A percentile compares a stretch with the other conserved stretches of the same genome.
Conservation (phyloP, 2,329 filamentous ascomycete genomes). For the Fusarium oligoseptatum region DNA sequence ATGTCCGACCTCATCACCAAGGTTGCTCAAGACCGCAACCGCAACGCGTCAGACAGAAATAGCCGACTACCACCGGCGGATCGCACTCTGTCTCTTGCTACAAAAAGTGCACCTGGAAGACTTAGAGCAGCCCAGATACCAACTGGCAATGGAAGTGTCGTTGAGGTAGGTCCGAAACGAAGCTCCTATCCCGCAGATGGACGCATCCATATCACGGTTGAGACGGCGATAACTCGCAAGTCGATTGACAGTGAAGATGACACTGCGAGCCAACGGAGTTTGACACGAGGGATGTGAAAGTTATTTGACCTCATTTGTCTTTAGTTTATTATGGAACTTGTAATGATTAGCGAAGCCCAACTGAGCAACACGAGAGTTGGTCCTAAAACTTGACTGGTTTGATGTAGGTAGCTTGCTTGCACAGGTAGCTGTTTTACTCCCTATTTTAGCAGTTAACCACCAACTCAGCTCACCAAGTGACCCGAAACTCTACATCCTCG, state of each 20-base stretch:
- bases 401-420: not conserved
- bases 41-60: not conserved
- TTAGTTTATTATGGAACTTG: not conserved
- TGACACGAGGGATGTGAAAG: not conserved
- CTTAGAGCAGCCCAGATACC: not conserved
- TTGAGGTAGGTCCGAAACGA: not conserved
- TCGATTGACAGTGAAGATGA: not conserved
- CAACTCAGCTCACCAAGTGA: constrained; percentile 5
- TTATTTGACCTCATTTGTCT: not conserved
- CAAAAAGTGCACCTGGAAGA: not conserved
- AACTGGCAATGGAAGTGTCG: not conserved
- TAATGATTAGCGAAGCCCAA: not conserved
- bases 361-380: not conserved
- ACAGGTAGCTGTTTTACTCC: not conserved
- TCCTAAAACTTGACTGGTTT: not conserved
- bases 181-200: not conserved
- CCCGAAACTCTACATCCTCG: constrained; percentile 17
- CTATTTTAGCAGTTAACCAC: not conserved
- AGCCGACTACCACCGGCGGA: not conserved
- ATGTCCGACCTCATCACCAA: not conserved
- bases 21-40: not conserved
- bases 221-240: constrained; percentile 1
- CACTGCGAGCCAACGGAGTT: not conserved
- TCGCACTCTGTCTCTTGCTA: not conserved
- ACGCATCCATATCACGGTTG: not conserved